Base-by-base conservation (phyloP, 768 basidiomycete genomes). In the Mycena kentingensis region DNA sequence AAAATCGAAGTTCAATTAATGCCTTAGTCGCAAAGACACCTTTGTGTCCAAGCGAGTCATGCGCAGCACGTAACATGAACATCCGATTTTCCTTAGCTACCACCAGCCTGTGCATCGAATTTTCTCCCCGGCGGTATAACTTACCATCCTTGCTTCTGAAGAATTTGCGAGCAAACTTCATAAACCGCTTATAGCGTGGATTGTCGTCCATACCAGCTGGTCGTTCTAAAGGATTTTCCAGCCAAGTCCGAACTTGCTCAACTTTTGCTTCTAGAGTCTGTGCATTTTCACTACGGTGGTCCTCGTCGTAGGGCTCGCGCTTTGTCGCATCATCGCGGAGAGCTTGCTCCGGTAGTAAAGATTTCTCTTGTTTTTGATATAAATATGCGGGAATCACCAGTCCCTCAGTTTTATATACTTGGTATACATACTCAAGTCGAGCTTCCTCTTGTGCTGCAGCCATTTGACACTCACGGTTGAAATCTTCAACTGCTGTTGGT, bases 21-120 rank as follows among this genome's bases (percentile, higher is more conserved):
- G 15, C 10, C 25, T 27, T 29, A 0, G 49, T 51, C 0, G 57
- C 47, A 15, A 24, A 51, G 10, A 47, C 11, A 6, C 57, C 52
- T n/a, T 46, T 29, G 21, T 58, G 57, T 19, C 57, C 52, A 26
- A 51, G 6, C 25, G 28, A 16, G 31, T 58, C 48, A 29, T 58
- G 57, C 13, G 29, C n/a, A 11, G 42, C 43, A 2, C 29, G 16
- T 22, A 56, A 31, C n/a, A 46, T 52, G n/a, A n/a, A n/a, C n/a
- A n/a, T n/a, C n/a, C n/a, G n/a, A 26, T 49, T 19, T 19, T 45
- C 35, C 31, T 42, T 50, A 1, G 11, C 11, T 7, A 52, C 34
- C 3, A 56, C 50, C 10, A 56, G 15, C 24, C 26, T 49, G n/a
- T 55, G 46, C 4, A n/a, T 16, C 4, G 34, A 35, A 13, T 35